These are phyloP conservation scores for Pichia insulana DNA, from an alignment of 805 yeast species.

Conservation along the genomic window DNA sequence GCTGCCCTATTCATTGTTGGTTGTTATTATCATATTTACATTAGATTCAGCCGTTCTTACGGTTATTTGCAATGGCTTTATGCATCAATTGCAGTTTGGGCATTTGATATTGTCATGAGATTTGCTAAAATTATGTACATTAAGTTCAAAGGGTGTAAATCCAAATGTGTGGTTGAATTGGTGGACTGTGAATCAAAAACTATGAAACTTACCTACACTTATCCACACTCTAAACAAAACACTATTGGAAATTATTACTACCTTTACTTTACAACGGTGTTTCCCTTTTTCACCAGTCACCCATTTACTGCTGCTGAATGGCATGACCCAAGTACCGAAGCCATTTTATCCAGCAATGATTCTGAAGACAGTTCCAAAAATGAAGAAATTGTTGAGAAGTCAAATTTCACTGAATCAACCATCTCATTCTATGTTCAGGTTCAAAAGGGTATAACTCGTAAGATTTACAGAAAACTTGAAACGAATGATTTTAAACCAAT, in stretches of 20 bases:
- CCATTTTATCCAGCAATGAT: too few species aligned
- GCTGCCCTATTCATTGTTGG: slow-evolving; percentile 43
- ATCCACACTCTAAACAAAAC: background rate
- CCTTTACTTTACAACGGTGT: slow-evolving; percentile 7
- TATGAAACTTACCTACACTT: background rate
- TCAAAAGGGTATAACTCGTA: slow-evolving; percentile 5
- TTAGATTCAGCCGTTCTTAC: slow-evolving; percentile 2
- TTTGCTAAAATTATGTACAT: slow-evolving; percentile 14
- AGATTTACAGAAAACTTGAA: slow-evolving; percentile 1
- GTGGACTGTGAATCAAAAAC: slow-evolving; percentile 2
- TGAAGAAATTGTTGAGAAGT: too few species aligned
- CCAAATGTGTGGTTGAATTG: background rate
- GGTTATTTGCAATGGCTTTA: slow-evolving; percentile 25
- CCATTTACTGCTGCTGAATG: slow-evolving; percentile 44
- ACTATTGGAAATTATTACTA: slow-evolving; percentile 5
- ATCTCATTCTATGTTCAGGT: slow-evolving; percentile 6
- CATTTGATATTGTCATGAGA: slow-evolving; percentile 39
- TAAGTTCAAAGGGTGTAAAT: background rate
- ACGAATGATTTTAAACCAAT: slow-evolving; percentile 1
- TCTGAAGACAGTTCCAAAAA: too few species aligned
- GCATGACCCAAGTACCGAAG: background rate
- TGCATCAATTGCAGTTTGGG: slow-evolving; percentile 36
- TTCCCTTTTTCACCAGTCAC: slow-evolving; percentile 47
- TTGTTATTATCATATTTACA: slow-evolving; percentile 41
- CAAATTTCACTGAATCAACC: too few species aligned